phyloP scores from a whole-genome alignment of 2,329 filamentous ascomycete species.

The Whalleya microplaca region DNA sequence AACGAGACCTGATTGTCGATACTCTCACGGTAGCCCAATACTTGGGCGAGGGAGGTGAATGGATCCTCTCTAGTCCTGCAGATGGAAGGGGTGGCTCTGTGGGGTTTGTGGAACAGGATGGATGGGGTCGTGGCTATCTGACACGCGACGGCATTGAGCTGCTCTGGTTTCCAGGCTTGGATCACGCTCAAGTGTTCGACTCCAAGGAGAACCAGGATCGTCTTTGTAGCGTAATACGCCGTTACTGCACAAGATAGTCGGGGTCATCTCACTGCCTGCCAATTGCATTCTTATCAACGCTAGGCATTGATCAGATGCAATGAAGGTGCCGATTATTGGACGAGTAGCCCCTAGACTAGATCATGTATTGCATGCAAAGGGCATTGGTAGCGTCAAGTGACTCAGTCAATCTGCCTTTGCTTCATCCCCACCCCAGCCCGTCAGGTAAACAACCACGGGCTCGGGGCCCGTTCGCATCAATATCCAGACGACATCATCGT shows the following conservation, averaged over 20 bases:
- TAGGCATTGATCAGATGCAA: conserved; percentile 6
- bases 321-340: conserved; percentile 6
- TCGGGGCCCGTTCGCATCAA: conserved; percentile 64
- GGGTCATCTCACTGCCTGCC: conserved; percentile 4
- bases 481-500: conserved; percentile 64
- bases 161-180: conserved; percentile 62
- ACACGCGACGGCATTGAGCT: conserved; percentile 54
- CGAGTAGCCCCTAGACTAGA: not conserved
- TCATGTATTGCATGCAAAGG: conserved; percentile 12
- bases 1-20: conserved; percentile 67
- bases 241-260: conserved; percentile 30
- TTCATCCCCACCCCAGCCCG: conserved; percentile 62
- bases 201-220: conserved; percentile 30
- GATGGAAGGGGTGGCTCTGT: conserved; percentile 29
- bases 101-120: conserved; percentile 29
- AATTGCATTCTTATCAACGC: conserved; percentile 13
- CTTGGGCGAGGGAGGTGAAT: conserved; percentile 46
- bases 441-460: conserved; percentile 65
- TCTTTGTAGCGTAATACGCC: conserved; percentile 35
- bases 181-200: conserved; percentile 68
- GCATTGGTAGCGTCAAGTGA: conserved; percentile 5
- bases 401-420: conserved; percentile 38
- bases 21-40: conserved; percentile 62
- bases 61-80: conserved; percentile 22
- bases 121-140: conserved; percentile 20